Conservation (phyloP, 768 basidiomycete species). For the Termitomyces titanicus region DNA sequence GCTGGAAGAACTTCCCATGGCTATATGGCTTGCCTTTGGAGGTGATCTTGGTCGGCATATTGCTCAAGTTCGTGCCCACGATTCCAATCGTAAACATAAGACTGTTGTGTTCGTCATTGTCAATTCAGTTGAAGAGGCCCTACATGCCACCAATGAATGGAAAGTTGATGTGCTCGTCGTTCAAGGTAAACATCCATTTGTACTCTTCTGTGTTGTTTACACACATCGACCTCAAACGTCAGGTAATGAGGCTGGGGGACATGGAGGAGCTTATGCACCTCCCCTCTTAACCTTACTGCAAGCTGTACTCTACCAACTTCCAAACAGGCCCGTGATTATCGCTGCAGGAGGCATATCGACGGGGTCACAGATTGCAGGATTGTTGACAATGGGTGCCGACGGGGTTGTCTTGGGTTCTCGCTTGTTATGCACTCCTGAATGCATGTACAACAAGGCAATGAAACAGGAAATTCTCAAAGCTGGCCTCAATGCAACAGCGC, state of each 20-base stretch:
- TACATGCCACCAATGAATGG: conserved; percentile 44
- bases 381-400: conserved; percentile 49
- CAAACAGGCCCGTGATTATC: conserved; percentile 40
- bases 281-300: conserved; percentile 47
- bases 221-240: background rate
- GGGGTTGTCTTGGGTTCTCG: conserved; percentile 59
- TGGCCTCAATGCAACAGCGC: conserved; percentile 28
- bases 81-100: conserved; percentile 31
- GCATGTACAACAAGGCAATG: conserved; percentile 19
- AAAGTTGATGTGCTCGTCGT: conserved; percentile 59
- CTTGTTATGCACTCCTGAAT: conserved; percentile 51
- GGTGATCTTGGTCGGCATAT: conserved; percentile 47
- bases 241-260: conserved; percentile 29
- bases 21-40: conserved; percentile 64
- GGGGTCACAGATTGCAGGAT: conserved; percentile 46
- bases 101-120: conserved; percentile 54
- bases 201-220: background rate
- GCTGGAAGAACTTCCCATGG: conserved; percentile 41
- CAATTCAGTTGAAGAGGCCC: conserved; percentile 45
- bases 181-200: conserved; percentile 42
- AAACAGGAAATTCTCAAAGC: conserved; percentile 23
- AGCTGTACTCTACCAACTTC: conserved; percentile 36
- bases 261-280: conserved; percentile 36
- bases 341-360: conserved; percentile 59
- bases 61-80: conserved; percentile 37